phyloP scores from a whole-genome alignment of 371 early-diverging fungal genomes.

The Capniomyces stellatus region DNA sequence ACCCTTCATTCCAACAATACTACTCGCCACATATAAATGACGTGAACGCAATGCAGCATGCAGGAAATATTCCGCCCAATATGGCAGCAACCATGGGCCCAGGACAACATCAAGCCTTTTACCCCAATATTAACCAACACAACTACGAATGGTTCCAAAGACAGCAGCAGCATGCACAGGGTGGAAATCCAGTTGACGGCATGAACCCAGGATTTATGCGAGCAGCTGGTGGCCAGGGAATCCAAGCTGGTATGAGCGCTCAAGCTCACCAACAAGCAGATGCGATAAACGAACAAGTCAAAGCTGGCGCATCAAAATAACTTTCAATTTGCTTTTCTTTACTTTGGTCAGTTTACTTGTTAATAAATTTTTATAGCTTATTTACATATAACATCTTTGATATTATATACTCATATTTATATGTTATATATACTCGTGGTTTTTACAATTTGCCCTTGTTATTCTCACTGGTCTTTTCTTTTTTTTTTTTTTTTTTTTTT shows the following conservation, averaged over 20 bases:
- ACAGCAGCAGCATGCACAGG: slow-evolving; percentile 3
- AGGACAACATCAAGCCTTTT: neutral
- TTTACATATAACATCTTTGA: no score
- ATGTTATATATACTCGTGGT: no score
- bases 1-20: slow-evolving; percentile 20
- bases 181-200: neutral
- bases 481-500: no score
- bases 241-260: neutral
- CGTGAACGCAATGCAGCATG: slow-evolving; percentile 16
- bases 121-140: neutral
- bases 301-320: neutral
- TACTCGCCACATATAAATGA: slow-evolving; percentile 21
- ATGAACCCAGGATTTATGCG: neutral
- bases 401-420: no score
- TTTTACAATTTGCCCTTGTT: no score
- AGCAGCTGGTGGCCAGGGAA: neutral
- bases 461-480: no score
- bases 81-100: neutral
- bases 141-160: neutral
- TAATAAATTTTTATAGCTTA: no score
- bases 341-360: no score
- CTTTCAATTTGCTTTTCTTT: neutral
- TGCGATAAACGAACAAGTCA: neutral
- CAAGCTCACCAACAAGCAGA: neutral
- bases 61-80: slow-evolving; percentile 1